Evolutionary conservation across 1,284 basidiomycete species (phyloP).

Genomic region (Pascua sp.): DNA sequence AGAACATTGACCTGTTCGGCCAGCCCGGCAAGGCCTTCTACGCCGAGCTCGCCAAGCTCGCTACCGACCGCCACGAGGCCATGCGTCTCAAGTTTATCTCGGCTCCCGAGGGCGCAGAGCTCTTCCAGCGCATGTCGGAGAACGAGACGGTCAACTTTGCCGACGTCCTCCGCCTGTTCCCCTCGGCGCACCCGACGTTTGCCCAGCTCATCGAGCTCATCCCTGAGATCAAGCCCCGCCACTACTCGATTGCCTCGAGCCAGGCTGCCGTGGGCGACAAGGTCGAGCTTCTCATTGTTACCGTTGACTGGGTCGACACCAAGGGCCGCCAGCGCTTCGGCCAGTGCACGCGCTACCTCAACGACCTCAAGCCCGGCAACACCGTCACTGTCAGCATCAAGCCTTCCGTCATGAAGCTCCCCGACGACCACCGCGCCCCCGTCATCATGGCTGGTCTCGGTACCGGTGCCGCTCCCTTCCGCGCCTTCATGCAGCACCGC

Average conservation of each 20-base stretch:
- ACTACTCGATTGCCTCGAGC: slow-evolving; percentile 95
- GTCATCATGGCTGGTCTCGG: slow-evolving; percentile 98
- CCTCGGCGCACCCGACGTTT: slow-evolving; percentile 72
- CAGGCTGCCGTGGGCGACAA: slow-evolving; percentile 91
- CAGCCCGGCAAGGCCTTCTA: slow-evolving; percentile 96
- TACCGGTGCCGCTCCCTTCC: slow-evolving; percentile 94
- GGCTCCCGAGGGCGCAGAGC: slow-evolving; percentile 81
- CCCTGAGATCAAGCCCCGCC: slow-evolving; percentile 92
- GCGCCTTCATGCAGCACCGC: slow-evolving; percentile 94
- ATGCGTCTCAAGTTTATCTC: slow-evolving; percentile 88
- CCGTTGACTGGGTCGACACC: slow-evolving; percentile 88
- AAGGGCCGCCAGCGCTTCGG: slow-evolving; percentile 76
- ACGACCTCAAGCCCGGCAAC: slow-evolving; percentile 75
- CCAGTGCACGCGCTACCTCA: slow-evolving; percentile 94
- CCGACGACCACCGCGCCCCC: slow-evolving; percentile 77
- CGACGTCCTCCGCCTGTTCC: slow-evolving; percentile 77
- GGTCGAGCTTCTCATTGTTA: slow-evolving; percentile 91
- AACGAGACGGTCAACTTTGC: slow-evolving; percentile 93
- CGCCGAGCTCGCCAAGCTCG: slow-evolving; percentile 75
- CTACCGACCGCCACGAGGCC: slow-evolving; percentile 68
- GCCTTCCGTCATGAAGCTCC: slow-evolving; percentile 98
- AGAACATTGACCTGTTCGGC: slow-evolving; percentile 94
- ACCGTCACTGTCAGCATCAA: slow-evolving; percentile 97
- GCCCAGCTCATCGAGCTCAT: slow-evolving; percentile 82
- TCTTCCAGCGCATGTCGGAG: slow-evolving; percentile 93